Base-by-base conservation (phyloP, 2,329 filamentous ascomycete species). In the Neofusicoccum umdonicola region DNA sequence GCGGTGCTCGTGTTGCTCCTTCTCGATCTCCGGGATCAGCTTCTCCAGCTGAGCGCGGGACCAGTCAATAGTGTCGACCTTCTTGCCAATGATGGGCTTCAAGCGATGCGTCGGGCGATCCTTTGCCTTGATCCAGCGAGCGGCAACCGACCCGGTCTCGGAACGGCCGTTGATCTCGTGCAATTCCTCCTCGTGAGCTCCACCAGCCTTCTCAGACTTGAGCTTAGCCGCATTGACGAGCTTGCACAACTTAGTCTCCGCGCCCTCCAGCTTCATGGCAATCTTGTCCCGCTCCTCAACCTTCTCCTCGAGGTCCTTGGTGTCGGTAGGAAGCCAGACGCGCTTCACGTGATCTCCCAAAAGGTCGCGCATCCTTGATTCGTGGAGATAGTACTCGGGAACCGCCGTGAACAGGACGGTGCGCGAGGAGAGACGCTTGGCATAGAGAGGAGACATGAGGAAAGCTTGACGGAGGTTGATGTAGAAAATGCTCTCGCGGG, bases 401-500 rank as follows among this genome's bases (percentile, higher is more conserved):
- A 65, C 58, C 34, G 50, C 37, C 2, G 64, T 65, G 77, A 97
- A 93, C 12, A 99, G 87, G 1, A 98, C 90, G 1, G 93, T 97
- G 62, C 92, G 88, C 2, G 93, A 94, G 1, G 94, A 97, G 51
- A 97, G 88, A 65, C 93, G 90, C 72, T 89, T 90, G 62, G 92
- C 86, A 75, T 96, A 96, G 54, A 91, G 83, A 11, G 93, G 92
- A 11, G 92, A 93, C 63, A 96, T 85, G 45, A 96, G 86, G 79
- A 96, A 97, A 0, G 94, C 94, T 79, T 98, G 94, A 68, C 93
- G 90, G 60, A 98, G 80, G 72, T 96, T 96, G 81, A 97, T 90
- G 78, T 92, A 96, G 84, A 89, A 97, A 70, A 98, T 90, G 74
- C 87, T 89, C 77, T 98, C 94, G 65, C 94, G 87, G 64, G 93